A percentile compares a stretch with the other conserved stretches of the same genome.
These are phyloP conservation scores for Fusarium nygamai DNA, from an alignment of 2,329 filamentous ascomycete genomes.

Conservation along the genomic window DNA sequence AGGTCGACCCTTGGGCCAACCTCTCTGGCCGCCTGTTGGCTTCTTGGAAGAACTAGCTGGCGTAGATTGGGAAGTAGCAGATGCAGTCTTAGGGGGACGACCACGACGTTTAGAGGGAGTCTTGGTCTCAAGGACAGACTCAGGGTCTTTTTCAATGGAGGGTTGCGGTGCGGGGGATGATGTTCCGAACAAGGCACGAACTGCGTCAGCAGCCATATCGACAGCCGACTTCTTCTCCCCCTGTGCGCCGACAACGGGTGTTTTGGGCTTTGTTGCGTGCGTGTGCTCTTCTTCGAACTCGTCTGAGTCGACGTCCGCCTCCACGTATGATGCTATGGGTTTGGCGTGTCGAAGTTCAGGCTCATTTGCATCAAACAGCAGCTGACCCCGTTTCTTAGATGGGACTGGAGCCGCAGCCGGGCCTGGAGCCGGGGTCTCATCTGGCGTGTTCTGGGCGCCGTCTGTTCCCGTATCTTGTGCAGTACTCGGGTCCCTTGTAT, in stretches of 20 bases:
- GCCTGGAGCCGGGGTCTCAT: not conserved
- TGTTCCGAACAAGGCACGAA: constrained; percentile 44
- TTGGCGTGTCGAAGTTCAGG: constrained; percentile 63
- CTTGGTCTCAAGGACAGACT: not conserved
- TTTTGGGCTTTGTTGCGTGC: constrained; percentile 22
- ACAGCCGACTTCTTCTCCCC: constrained; percentile 43
- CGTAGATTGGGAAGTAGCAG: not conserved
- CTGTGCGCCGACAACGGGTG: constrained; percentile 3
- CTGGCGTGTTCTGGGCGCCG: constrained; percentile 18
- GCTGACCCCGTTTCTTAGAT: constrained; percentile 35
- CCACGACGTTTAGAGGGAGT: constrained; percentile 40
- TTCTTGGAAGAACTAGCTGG: constrained; percentile 19
- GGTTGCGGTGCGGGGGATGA: not conserved
- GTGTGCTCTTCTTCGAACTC: constrained; percentile 56
- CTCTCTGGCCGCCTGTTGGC: constrained; percentile 39
- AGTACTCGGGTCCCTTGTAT: constrained; percentile 26
- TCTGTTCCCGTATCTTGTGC: constrained; percentile 13
- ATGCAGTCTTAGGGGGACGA: constrained; percentile 47
- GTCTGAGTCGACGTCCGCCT: constrained; percentile 55
- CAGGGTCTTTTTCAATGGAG: not conserved
- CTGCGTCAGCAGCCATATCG: constrained; percentile 53
- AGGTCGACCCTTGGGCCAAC: constrained; percentile 44
- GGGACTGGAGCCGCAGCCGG: not conserved
- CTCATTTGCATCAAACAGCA: constrained; percentile 55
- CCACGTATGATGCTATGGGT: constrained; percentile 61